Percentiles rank a stretch among this genome's conserved stretches.
These are phyloP conservation scores for Penicillium expansum DNA, from an alignment of 2,329 filamentous ascomycete genomes.

Conservation along the genomic window DNA sequence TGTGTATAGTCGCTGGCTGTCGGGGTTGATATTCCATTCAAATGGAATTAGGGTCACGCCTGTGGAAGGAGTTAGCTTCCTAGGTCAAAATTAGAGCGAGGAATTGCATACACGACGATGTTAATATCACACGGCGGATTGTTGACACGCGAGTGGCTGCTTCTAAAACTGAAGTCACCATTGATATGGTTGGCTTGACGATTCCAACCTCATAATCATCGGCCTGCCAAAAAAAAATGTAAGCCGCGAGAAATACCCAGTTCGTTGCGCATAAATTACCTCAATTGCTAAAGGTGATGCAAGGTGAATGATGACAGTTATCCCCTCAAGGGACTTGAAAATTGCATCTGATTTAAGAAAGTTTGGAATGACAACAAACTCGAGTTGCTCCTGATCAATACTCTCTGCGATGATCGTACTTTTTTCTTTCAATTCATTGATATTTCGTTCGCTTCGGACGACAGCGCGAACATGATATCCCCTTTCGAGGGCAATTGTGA, in stretches of 20 bases:
- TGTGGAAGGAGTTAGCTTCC: not conserved
- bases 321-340: not conserved
- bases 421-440: not conserved
- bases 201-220: not conserved
- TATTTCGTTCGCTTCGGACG: not conserved
- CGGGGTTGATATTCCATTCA: slow-evolving; percentile 16
- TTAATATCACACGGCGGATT: not conserved
- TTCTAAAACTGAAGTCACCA: slow-evolving; percentile 8
- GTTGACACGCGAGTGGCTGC: not conserved
- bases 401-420: not conserved
- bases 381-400: not conserved
- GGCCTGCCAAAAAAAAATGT: not conserved
- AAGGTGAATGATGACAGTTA: not conserved
- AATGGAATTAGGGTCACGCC: slow-evolving; percentile 25
- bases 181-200: not conserved
- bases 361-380: not conserved
- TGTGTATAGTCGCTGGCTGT: slow-evolving; percentile 10
- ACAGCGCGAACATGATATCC: not conserved
- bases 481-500: not conserved
- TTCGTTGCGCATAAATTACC: not conserved
- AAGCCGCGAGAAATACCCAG: not conserved
- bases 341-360: not conserved
- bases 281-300: not conserved
- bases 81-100: not conserved
- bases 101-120: not conserved